Base-by-base conservation (phyloP, 1,284 basidiomycete genomes). In the Heterobasidion parviporum region DNA sequence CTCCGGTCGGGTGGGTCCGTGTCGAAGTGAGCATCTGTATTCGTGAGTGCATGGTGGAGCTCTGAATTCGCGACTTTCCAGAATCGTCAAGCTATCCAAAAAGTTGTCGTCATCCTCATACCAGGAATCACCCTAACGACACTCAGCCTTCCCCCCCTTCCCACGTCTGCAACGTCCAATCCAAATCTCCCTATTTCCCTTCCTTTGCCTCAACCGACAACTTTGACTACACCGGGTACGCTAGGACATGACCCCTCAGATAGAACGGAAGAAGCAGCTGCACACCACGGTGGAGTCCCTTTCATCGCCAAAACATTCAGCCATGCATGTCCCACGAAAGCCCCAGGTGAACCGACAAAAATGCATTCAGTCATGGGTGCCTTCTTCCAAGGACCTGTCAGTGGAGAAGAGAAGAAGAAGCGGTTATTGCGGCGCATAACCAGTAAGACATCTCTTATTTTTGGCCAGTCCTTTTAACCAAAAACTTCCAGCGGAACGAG, bases 301-400 rank as follows among this genome's bases (percentile, higher is more conserved):
- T 87, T 92, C 63, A 82, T 97, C 49, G 76, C 85, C 1, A 81
- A 80, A 14, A 87, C 92, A 0, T 97, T 96, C 72, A 89, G 89
- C 54, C 92, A 95, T 71, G 92, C 90, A 3, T 92, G 89, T 62
- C 94, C 94, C 0, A 94, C 92, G 0, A 81, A 86, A 41, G 93
- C 93, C 0, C 93, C 94, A 0, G 94, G 94, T 1, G 94, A 97
- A 61, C 76, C 79, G 53, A 84, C 79, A 41, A 78, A 85, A 47
- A 87, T 97, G 81, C 89, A 92, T 64, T 92, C 88, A n/a, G 87
- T 92, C 18, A 75, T 94, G 34, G 82, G 84, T 62, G 73, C 83
- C 0, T 89, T 97, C 66, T 87, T 96, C 68, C 85, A 85, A 54
- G 79, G 81, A 0, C 92, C 92, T 1, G 73, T 97, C 12, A 89